Evolutionary conservation across 2,329 filamentous ascomycete genomes (phyloP).

Genomic region (Pyrenophora graminea): DNA sequence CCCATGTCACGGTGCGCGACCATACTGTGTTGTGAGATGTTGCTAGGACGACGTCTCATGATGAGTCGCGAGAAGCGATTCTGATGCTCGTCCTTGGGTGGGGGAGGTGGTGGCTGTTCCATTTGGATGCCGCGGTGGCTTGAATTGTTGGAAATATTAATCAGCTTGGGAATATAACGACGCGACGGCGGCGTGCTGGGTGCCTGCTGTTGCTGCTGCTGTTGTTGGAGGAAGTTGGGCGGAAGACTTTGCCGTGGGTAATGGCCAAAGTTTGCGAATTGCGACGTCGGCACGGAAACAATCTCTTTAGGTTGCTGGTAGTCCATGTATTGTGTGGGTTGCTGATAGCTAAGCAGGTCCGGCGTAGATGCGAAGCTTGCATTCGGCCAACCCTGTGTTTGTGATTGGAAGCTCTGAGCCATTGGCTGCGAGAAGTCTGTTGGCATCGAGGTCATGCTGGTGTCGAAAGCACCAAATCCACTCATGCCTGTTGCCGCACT

Average conservation of each 20-base stretch:
- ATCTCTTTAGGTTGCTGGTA: constrained; percentile 39
- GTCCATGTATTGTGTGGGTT: constrained; percentile 36
- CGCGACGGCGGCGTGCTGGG: constrained; percentile 28
- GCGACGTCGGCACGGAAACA: constrained; percentile 39
- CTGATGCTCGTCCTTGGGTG: constrained; percentile 41
- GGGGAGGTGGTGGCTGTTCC: constrained; percentile 42
- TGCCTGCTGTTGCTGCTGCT: constrained; percentile 14
- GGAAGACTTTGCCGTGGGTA: constrained; percentile 43
- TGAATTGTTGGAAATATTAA: constrained; percentile 39
- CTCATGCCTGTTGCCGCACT: constrained; percentile 35
- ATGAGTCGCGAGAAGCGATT: constrained; percentile 43
- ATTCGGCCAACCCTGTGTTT: constrained; percentile 38
- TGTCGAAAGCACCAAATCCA: constrained; percentile 34
- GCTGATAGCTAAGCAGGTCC: constrained; percentile 41
- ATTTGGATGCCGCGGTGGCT: constrained; percentile 32
- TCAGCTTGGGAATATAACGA: constrained; percentile 41
- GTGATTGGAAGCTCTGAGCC: constrained; percentile 37
- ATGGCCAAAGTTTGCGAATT: constrained; percentile 41
- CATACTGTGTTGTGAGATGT: constrained; percentile 44
- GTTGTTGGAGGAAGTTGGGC: constrained; percentile 36
- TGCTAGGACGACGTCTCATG: constrained; percentile 43
- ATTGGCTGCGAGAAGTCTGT: constrained; percentile 40
- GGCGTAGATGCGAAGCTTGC: constrained; percentile 43
- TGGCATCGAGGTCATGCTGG: constrained; percentile 38
- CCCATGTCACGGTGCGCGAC: constrained; percentile 39